phyloP scores from a whole-genome alignment of 495 filamentous ascomycete species.

The Neurospora sp. region DNA sequence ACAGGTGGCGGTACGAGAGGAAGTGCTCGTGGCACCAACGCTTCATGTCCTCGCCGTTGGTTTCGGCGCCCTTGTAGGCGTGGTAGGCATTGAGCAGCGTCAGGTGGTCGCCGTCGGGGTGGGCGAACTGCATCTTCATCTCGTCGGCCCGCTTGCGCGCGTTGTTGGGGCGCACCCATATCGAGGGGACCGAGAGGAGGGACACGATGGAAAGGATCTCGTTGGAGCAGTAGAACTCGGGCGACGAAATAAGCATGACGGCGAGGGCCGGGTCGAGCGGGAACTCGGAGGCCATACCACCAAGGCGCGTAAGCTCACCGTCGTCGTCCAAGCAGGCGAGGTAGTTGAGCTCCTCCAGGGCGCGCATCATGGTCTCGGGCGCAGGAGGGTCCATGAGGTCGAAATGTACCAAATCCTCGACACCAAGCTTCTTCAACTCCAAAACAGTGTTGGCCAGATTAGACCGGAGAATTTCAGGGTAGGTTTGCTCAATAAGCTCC shows the following conservation, averaged over 20 bases:
- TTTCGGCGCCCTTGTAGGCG: constrained; percentile 71
- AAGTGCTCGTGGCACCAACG: constrained; percentile 98
- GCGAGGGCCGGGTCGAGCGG: constrained; percentile 91
- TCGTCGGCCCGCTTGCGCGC: constrained; percentile 90
- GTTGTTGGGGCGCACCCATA: constrained; percentile 80
- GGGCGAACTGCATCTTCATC: constrained; percentile 91
- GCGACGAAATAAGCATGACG: constrained; percentile 95
- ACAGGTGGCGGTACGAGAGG: constrained; percentile 77
- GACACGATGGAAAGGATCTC: constrained; percentile 94
- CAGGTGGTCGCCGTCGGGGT: constrained; percentile 87
- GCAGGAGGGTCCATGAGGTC: constrained; percentile 98
- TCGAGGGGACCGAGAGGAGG: constrained; percentile 85
- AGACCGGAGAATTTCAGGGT: constrained; percentile 90
- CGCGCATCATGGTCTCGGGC: constrained; percentile 97
- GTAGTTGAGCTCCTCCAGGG: constrained; percentile 95
- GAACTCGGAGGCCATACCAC: constrained; percentile 85
- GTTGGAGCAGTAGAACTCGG: constrained; percentile 98
- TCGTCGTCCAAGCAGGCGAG: constrained; percentile 95
- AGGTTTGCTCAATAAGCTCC: constrained; percentile 91
- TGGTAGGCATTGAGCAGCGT: constrained; percentile 98
- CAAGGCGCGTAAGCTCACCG: constrained; percentile 77
- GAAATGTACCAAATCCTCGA: constrained; percentile 95
- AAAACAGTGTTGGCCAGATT: constrained; percentile 92
- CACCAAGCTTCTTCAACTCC: constrained; percentile 93
- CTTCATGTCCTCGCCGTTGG: constrained; percentile 61